These are phyloP conservation scores for Rhodotorula sp. DNA, from an alignment of 1,284 basidiomycete species.

Conservation along the genomic window DNA sequence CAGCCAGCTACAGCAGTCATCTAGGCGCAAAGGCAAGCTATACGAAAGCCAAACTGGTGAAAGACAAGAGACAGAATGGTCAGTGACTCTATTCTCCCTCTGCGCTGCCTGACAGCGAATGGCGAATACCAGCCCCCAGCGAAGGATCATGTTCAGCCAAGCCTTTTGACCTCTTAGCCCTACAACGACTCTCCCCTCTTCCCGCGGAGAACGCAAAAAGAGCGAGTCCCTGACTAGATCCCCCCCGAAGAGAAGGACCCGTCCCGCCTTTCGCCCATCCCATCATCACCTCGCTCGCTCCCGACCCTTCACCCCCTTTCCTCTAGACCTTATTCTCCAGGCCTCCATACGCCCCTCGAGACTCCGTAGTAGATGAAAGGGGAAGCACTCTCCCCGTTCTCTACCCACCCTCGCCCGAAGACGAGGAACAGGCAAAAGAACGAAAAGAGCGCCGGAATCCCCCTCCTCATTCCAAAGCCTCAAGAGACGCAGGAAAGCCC, in stretches of 20 bases:
- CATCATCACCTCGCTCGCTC: not conserved
- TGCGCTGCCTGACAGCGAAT: too few species aligned
- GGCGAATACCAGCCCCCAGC: too few species aligned
- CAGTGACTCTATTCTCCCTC: too few species aligned
- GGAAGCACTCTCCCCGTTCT: not conserved
- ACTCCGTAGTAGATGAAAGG: not conserved
- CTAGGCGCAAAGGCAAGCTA: too few species aligned
- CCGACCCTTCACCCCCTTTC: too few species aligned
- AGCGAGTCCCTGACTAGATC: not conserved
- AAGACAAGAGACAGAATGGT: too few species aligned
- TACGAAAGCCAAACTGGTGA: too few species aligned
- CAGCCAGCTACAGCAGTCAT: too few species aligned
- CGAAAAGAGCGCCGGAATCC: not conserved
- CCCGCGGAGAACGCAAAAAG: not conserved
- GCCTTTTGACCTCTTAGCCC: conserved; percentile 5
- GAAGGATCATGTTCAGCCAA: too few species aligned
- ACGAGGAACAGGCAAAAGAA: not conserved
- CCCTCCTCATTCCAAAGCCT: not conserved
- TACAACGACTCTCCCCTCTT: not conserved
- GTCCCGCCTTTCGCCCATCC: not conserved
- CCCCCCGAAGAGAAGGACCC: not conserved
- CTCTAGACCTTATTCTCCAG: too few species aligned
- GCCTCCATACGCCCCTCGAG: not conserved
- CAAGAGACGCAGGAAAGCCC: not conserved
- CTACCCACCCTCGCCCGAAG: not conserved